Evolutionary conservation across 179 eudicot genomes (phyloP).

Genomic region (Dionaea muscipula): DNA sequence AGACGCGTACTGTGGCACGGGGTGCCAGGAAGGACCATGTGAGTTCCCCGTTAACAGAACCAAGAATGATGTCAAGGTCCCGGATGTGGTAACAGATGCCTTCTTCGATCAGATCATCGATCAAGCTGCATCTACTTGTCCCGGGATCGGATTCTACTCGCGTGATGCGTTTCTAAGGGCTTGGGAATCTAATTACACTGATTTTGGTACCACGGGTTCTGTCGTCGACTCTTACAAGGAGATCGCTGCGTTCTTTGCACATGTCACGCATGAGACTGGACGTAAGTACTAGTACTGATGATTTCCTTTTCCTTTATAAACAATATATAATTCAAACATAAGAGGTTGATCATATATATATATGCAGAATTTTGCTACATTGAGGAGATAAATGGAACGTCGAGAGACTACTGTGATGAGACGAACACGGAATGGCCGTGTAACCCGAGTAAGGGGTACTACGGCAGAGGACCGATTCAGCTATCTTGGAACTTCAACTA

Average conservation of each 20-base stretch:
- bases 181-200: neutral
- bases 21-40: slow-evolving; percentile 8
- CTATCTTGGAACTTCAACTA: slow-evolving; percentile 17
- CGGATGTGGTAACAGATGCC: neutral
- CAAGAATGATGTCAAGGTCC: neutral
- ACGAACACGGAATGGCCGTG: slow-evolving; percentile 11
- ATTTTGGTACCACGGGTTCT: slow-evolving; percentile 7
- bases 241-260: slow-evolving; percentile 13
- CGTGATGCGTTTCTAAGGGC: slow-evolving; percentile 9
- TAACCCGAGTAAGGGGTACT: slow-evolving; percentile 7
- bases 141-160: slow-evolving; percentile 7
- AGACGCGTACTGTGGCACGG: slow-evolving; percentile 8
- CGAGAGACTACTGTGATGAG: slow-evolving; percentile 7
- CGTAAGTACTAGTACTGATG: slow-evolving; percentile 1
- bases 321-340: neutral
- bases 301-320: neutral
- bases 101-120: slow-evolving; percentile 10
- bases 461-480: slow-evolving; percentile 12
- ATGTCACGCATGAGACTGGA: slow-evolving; percentile 10
- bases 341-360: neutral
- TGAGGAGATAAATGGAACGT: slow-evolving; percentile 9
- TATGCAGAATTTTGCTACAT: slow-evolving; percentile 17
- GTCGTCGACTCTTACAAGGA: slow-evolving; percentile 3
- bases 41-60: neutral
- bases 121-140: slow-evolving; percentile 4